Evolutionary conservation across 1,139 yeast genomes (phyloP), one percentile per base, ranked within the genome.

Genomic region (Hanseniaspora uvarum): DNA sequence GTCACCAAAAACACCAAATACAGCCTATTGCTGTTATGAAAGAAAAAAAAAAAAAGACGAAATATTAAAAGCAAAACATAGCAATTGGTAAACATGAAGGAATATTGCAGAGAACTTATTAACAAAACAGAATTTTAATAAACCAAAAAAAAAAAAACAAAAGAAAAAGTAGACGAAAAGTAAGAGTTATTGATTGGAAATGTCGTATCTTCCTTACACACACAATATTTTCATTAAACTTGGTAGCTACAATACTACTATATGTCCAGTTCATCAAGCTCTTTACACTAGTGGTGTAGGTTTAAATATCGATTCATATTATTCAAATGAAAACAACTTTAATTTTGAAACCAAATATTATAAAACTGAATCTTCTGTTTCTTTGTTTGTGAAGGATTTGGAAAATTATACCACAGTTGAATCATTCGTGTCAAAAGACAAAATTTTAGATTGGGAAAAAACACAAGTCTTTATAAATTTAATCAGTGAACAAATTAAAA

Each of bases 301-400:
- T 5, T 16, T 46, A 18, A 50, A 46, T 19, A 50, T 50, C 16
- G 53, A 50, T 10, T 43, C 39, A 14, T 50, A 50, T n/a, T 50
- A 50, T 28, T 36, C 48, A 7, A 50, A 50, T 18, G 53, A 50
- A 43, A 43, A 37, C 36, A 50, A 43, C 31, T 16, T 37, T 10
- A 36, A 14, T n/a, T 34, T 49, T 30, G 31, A 39, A 19, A 19
- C 53, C 4, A 43, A 26, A 37, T 23, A 30, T 23, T 50, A 43
- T 24, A 33, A 21, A 4, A 40, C 23, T 12, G 18, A 33, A 7
- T 12, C 39, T 16, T 8, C 16, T 6, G 19, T 12, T 24, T 16
- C 24, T 2, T 37, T 48, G 11, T 40, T 30, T 8, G 33, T 23
- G 8, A 38, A 48, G 8, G 10, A 40, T 11, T 24, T 18, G 21